Evolutionary conservation across 2,329 filamentous ascomycete species (phyloP).

Genomic region (Clarireedia homoeocarpa): DNA sequence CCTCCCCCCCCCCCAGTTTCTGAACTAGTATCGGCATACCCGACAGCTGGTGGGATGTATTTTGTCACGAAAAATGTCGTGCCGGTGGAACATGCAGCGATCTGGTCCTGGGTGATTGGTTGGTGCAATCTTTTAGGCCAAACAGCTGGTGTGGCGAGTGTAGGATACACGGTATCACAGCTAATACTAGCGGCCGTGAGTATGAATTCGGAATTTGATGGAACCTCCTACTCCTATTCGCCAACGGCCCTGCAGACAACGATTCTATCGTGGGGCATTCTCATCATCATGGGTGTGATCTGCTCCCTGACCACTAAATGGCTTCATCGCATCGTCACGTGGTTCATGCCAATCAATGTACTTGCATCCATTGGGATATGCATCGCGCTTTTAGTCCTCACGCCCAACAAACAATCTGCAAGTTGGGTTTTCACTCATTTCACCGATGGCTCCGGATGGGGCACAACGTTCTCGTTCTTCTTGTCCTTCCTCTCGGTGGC

Average conservation of each 20-base stretch:
- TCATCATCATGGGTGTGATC: slow-evolving; percentile 47
- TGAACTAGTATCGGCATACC: slow-evolving; percentile 58
- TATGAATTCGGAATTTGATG: slow-evolving; percentile 49
- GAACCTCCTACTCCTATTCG: slow-evolving; percentile 42
- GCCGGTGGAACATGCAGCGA: slow-evolving; percentile 49
- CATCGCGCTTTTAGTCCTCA: slow-evolving; percentile 48
- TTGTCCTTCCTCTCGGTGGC: slow-evolving; percentile 48
- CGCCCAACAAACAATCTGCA: slow-evolving; percentile 49
- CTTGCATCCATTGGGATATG: slow-evolving; percentile 53
- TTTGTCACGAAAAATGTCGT: slow-evolving; percentile 61
- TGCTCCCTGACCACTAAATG: slow-evolving; percentile 54
- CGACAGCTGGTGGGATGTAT: slow-evolving; percentile 61
- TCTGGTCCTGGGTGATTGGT: slow-evolving; percentile 59
- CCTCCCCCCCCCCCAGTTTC: slow-evolving; percentile 37
- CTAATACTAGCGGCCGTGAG: slow-evolving; percentile 54
- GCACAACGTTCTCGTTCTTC: slow-evolving; percentile 51
- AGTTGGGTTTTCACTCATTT: slow-evolving; percentile 54
- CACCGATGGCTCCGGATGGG: slow-evolving; percentile 55
- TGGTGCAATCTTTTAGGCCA: slow-evolving; percentile 61
- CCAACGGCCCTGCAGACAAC: slow-evolving; percentile 52
- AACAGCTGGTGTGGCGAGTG: slow-evolving; percentile 53
- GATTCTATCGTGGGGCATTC: slow-evolving; percentile 45
- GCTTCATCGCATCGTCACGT: slow-evolving; percentile 51
- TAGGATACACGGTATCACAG: slow-evolving; percentile 55
- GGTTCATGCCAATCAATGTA: slow-evolving; percentile 60